Conservation (phyloP, 371 early-diverging fungal genomes). For the Saksenaea vasiformis region DNA sequence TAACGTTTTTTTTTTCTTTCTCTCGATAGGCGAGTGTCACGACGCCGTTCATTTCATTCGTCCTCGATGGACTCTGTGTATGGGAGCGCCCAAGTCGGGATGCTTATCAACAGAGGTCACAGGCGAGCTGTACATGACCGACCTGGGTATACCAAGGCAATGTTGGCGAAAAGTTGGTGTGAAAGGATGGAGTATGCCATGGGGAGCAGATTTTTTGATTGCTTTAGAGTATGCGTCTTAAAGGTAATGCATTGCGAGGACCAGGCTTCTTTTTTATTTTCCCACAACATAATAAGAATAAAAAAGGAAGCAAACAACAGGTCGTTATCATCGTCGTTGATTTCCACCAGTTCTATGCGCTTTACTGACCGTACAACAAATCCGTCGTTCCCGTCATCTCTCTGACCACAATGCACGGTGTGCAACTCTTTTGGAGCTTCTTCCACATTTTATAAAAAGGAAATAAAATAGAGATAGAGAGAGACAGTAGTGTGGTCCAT, state of each 20-base stretch:
- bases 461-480: no score
- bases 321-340: no score
- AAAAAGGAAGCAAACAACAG: no score
- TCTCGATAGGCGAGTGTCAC: background rate
- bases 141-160: conserved; percentile 72
- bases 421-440: no score
- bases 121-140: conserved; percentile 78
- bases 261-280: background rate
- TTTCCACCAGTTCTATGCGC: no score
- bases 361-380: no score
- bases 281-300: background rate
- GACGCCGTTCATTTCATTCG: conserved; percentile 35
- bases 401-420: no score
- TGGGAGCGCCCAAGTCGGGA: conserved; percentile 75
- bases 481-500: no score
- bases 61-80: conserved; percentile 75
- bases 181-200: conserved; percentile 60
- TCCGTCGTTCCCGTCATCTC: no score
- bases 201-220: conserved; percentile 75
- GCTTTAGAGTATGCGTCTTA: conserved; percentile 56
- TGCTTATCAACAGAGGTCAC: conserved; percentile 54
- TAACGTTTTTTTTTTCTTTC: no score
- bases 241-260: background rate
- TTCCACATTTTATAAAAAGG: no score
- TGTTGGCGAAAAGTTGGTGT: conserved; percentile 68